A percentile compares a stretch with the other conserved stretches of the same genome.
phyloP scores from a whole-genome alignment of 306 rosid species.

The Rosa rugosa region DNA sequence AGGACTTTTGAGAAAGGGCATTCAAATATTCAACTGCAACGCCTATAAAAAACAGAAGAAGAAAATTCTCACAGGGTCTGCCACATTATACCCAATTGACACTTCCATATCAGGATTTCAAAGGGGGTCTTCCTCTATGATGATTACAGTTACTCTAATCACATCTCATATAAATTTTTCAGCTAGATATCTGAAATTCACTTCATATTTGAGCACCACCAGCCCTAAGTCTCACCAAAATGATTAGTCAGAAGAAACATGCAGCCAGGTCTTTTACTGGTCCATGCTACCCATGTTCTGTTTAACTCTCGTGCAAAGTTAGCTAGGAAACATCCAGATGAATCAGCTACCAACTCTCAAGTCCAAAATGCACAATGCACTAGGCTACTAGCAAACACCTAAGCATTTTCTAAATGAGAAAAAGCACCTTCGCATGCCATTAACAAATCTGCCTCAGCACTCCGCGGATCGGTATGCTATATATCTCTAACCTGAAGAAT shows the following conservation, averaged over 20 bases:
- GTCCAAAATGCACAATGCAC: neutral
- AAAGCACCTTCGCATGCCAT: neutral
- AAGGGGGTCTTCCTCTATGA: neutral
- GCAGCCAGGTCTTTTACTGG: neutral
- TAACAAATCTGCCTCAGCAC: neutral
- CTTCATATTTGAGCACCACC: neutral
- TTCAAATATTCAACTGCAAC: neutral
- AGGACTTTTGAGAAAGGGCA: neutral
- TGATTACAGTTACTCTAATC: neutral
- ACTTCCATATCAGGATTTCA: neutral
- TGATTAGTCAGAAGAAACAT: neutral
- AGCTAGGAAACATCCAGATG: slow-evolving; percentile 3
- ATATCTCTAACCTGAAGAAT: slow-evolving; percentile 6
- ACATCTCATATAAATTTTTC: neutral
- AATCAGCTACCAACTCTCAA: neutral
- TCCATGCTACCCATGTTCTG: neutral
- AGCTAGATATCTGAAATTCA: neutral
- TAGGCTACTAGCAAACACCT: neutral
- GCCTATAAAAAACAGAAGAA: neutral
- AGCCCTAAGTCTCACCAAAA: neutral
- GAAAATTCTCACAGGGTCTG: neutral
- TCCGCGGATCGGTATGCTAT: neutral
- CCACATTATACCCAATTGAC: neutral
- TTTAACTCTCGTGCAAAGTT: neutral
- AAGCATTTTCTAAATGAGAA: slow-evolving; percentile 2